Evolutionary conservation across 1,284 basidiomycete species (phyloP).

Genomic region (Crucibulum cyathiforme): DNA sequence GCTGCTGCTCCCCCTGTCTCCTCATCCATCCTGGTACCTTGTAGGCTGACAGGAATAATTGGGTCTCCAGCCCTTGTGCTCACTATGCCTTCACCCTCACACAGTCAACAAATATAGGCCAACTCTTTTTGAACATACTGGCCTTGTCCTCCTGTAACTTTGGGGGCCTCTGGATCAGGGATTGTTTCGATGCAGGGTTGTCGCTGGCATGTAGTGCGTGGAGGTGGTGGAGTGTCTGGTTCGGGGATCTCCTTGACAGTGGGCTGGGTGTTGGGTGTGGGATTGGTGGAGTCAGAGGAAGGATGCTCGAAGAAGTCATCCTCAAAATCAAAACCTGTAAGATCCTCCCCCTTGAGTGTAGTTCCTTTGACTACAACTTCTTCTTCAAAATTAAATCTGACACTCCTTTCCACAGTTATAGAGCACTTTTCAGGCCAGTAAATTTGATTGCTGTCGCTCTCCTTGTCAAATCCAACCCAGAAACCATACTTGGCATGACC

Average conservation of each 20-base stretch:
- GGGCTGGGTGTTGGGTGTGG: too few species aligned
- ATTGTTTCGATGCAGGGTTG: too few species aligned
- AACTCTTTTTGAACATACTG: too few species aligned
- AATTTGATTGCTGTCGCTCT: constrained; percentile 8
- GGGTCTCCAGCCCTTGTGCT: background rate
- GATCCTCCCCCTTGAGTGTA: background rate
- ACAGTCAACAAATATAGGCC: background rate
- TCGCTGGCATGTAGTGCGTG: too few species aligned
- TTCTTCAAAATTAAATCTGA: constrained; percentile 4
- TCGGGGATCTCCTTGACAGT: too few species aligned
- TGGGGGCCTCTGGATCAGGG: too few species aligned
- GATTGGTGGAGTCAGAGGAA: too few species aligned
- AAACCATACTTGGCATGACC: constrained; percentile 5
- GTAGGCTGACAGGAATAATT: background rate
- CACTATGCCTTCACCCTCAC: background rate
- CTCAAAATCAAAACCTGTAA: too few species aligned
- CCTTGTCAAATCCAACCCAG: constrained; percentile 18
- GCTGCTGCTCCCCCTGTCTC: background rate
- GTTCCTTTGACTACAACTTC: background rate
- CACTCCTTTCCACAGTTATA: constrained; percentile 14
- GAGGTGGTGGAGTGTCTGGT: too few species aligned
- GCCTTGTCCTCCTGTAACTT: too few species aligned
- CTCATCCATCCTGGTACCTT: background rate
- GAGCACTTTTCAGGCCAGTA: constrained; percentile 15
- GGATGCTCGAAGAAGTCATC: too few species aligned